phyloP scores from a whole-genome alignment of 2,329 filamentous ascomycete genomes.

The Grosmannia serpens region DNA sequence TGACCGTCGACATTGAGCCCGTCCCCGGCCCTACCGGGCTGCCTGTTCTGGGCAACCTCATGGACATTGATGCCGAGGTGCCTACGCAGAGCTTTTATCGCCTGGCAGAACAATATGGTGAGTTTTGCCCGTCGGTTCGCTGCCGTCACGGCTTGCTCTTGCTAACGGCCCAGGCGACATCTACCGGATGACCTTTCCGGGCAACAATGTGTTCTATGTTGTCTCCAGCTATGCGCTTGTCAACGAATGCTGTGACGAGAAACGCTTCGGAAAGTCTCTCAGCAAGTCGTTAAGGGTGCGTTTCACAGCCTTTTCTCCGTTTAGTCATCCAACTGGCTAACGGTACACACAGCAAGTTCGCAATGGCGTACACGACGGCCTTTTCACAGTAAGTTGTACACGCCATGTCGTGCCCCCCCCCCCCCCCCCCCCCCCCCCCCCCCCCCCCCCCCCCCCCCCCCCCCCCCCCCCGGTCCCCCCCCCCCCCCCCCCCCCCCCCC shows the following conservation, averaged over 20 bases:
- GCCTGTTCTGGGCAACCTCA: slow-evolving; percentile 54
- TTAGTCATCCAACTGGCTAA: background rate
- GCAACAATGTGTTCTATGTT: slow-evolving; percentile 26
- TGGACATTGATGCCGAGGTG: slow-evolving; percentile 48
- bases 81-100: slow-evolving; percentile 42
- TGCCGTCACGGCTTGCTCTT: background rate
- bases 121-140: slow-evolving; percentile 5
- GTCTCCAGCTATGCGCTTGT: slow-evolving; percentile 26
- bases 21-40: slow-evolving; percentile 55
- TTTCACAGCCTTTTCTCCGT: background rate
- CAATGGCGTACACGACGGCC: slow-evolving; percentile 49
- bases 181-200: slow-evolving; percentile 39
- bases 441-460: too few relatives aligned
- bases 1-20: background rate
- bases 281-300: slow-evolving; percentile 31
- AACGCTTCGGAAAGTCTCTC: slow-evolving; percentile 50
- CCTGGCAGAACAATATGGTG: slow-evolving; percentile 56
- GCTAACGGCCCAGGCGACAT: slow-evolving; percentile 39
- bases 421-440: too few relatives aligned
- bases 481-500: too few relatives aligned
- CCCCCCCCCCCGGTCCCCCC: too few relatives aligned
- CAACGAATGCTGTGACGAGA: slow-evolving; percentile 54
- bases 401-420: too few relatives aligned
- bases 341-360: slow-evolving; percentile 34
- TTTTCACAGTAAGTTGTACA: slow-evolving; percentile 45